phyloP scores from a whole-genome alignment of 306 rosid genomes.

The Gillenia trifoliata region DNA sequence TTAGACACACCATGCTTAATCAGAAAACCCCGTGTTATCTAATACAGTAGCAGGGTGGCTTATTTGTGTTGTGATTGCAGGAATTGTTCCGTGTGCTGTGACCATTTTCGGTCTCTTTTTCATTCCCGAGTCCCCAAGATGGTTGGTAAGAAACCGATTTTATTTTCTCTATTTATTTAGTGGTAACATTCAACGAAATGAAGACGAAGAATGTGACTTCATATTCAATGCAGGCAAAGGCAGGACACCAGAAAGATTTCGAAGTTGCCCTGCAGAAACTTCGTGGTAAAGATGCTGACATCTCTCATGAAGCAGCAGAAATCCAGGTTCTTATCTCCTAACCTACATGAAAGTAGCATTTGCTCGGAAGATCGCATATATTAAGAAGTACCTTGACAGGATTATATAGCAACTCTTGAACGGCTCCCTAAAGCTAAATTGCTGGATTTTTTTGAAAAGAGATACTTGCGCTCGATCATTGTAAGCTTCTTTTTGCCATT shows the following conservation, averaged over 20 bases:
- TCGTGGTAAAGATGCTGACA: slow-evolving; percentile 72
- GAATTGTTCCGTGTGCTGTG: slow-evolving; percentile 62
- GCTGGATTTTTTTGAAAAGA: slow-evolving; percentile 69
- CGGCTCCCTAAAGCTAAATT: slow-evolving; percentile 64
- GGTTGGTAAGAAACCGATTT: slow-evolving; percentile 57
- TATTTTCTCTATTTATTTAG: neutral
- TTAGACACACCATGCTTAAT: slow-evolving; percentile 1
- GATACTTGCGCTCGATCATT: slow-evolving; percentile 66
- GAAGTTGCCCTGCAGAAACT: slow-evolving; percentile 53
- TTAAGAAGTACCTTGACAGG: slow-evolving; percentile 42
- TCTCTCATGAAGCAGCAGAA: slow-evolving; percentile 70
- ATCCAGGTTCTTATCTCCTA: slow-evolving; percentile 57
- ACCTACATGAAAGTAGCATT: neutral
- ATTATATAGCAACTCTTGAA: slow-evolving; percentile 65
- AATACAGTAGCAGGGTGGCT: slow-evolving; percentile 9
- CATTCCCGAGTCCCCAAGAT: slow-evolving; percentile 97
- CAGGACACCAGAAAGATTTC: slow-evolving; percentile 52
- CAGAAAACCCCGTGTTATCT: neutral
- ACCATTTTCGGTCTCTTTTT: slow-evolving; percentile 69
- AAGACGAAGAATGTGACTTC: neutral
- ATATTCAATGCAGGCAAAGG: slow-evolving; percentile 56
- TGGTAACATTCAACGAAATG: neutral
- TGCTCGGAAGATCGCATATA: neutral
- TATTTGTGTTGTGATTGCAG: slow-evolving; percentile 42
- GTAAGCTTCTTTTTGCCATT: slow-evolving; percentile 29